Evolutionary conservation across 164 flowering plant species (phyloP), one percentile per base, ranked within the genome.

Genomic region (Kingdonia uniflora): DNA sequence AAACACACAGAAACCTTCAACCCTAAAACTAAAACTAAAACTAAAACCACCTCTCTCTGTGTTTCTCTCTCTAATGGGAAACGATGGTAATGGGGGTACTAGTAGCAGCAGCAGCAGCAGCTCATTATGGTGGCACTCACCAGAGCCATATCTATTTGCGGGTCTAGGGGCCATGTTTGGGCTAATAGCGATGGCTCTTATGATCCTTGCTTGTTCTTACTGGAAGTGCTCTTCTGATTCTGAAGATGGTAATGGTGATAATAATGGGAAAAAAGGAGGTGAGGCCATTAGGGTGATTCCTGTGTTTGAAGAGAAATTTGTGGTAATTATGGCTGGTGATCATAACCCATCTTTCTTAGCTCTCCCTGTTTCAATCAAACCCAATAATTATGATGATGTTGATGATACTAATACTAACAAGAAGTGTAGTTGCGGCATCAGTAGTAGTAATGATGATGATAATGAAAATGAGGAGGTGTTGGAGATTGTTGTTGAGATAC

Each of bases 81-180:
- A 29, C 14, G 49, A 14, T 35, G n/a, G n/a, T n/a, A n/a, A n/a
- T n/a, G n/a, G n/a, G n/a, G n/a, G n/a, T n/a, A n/a, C n/a, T n/a
- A n/a, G n/a, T n/a, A n/a, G n/a, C n/a, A n/a, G n/a, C n/a, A n/a
- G n/a, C n/a, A n/a, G n/a, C n/a, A n/a, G n/a, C n/a, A n/a, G n/a
- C n/a, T n/a, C n/a, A n/a, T n/a, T n/a, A n/a, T 69, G 75, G 20
- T 81, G 80, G 84, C 88, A 76, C 68, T 76, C 88, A 1, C 88
- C 88, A n/a, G 71, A 78, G 35, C 88, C 83, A 1, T 82, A 79
- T 61, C 67, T 79, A 19, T 79, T 79, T 64, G 81, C 81, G 11
- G 84, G 84, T 11, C 59, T 79, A 11, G 84, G 79, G 1, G 81
- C 79, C 16, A 80, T 82, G 85, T 65, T 82, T 51, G 85, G 85